Evolutionary conservation across 2,329 filamentous ascomycete species (phyloP).

Genomic region (Colletotrichum lupini): DNA sequence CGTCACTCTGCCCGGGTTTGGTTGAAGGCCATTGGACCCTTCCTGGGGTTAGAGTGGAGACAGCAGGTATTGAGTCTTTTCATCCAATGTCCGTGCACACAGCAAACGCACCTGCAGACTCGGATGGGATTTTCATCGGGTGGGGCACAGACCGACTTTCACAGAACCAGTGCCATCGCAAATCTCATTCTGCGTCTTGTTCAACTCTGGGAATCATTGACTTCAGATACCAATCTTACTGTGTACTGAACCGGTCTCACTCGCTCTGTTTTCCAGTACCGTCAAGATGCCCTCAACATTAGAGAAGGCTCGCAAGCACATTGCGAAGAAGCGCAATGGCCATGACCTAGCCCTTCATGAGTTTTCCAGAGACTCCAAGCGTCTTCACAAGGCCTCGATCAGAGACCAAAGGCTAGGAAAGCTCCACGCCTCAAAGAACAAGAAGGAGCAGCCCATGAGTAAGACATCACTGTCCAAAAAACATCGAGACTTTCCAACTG

Average conservation of each 20-base stretch:
- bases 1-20: slow-evolving; percentile 16
- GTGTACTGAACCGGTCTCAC: background rate
- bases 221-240: slow-evolving; percentile 1
- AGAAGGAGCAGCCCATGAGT: slow-evolving; percentile 81
- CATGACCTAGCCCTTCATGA: slow-evolving; percentile 83
- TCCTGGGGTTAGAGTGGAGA: slow-evolving; percentile 3
- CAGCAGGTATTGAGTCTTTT: background rate
- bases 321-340: slow-evolving; percentile 85
- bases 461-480: slow-evolving; percentile 40
- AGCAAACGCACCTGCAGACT: background rate
- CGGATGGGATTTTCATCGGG: slow-evolving; percentile 33
- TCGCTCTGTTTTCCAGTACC: background rate
- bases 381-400: slow-evolving; percentile 80
- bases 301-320: slow-evolving; percentile 87
- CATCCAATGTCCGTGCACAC: background rate
- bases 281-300: slow-evolving; percentile 79
- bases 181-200: slow-evolving; percentile 14
- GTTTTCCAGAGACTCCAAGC: slow-evolving; percentile 86
- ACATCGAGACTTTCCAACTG: background rate
- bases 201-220: background rate
- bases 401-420: slow-evolving; percentile 86
- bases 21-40: slow-evolving; percentile 26
- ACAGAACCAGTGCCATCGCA: slow-evolving; percentile 1
- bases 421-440: slow-evolving; percentile 75
- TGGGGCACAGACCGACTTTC: slow-evolving; percentile 26